Percentiles rank a stretch among this genome's conserved stretches.
Evolutionary conservation across 2,329 filamentous ascomycete species (phyloP).

Genomic region (Colletotrichum sp.): DNA sequence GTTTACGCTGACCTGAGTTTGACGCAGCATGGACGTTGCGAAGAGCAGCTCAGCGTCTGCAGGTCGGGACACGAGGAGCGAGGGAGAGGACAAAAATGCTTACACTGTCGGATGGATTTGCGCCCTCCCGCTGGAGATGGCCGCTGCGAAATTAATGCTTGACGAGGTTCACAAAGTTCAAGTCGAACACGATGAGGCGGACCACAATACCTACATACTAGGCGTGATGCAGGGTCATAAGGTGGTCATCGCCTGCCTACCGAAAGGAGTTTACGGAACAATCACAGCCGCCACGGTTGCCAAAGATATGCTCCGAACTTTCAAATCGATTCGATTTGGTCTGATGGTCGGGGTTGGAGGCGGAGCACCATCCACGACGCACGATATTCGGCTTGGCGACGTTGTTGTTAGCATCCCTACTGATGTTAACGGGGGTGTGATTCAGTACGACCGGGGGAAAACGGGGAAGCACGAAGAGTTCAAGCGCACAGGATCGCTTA

Average conservation of each 20-base stretch:
- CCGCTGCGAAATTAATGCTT: constrained; percentile 30
- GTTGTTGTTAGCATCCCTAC: constrained; percentile 28
- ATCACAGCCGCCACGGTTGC: constrained; percentile 31
- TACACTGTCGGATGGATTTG: constrained; percentile 38
- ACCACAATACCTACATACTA: constrained; percentile 27
- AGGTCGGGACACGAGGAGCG: rapidly evolving
- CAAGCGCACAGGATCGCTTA: background rate
- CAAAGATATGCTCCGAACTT: constrained; percentile 24
- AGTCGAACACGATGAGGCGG: background rate
- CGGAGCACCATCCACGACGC: background rate
- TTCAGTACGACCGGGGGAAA: constrained; percentile 30
- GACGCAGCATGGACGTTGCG: no score
- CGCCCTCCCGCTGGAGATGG: constrained; percentile 7
- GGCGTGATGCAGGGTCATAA: constrained; percentile 33
- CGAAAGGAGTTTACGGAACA: constrained; percentile 31
- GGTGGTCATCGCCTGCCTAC: constrained; percentile 35
- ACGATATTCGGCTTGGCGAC: constrained; percentile 32
- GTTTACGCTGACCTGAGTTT: no score
- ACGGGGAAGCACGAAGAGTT: background rate
- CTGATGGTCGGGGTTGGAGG: background rate
- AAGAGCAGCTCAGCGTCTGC: no score
- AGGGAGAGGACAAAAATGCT: rapidly evolving
- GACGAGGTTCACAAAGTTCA: constrained; percentile 29
- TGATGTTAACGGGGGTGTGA: constrained; percentile 19
- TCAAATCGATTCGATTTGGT: background rate